Conservation (phyloP, 1,284 basidiomycete genomes). For the Lentinula novae-zelandiae region DNA sequence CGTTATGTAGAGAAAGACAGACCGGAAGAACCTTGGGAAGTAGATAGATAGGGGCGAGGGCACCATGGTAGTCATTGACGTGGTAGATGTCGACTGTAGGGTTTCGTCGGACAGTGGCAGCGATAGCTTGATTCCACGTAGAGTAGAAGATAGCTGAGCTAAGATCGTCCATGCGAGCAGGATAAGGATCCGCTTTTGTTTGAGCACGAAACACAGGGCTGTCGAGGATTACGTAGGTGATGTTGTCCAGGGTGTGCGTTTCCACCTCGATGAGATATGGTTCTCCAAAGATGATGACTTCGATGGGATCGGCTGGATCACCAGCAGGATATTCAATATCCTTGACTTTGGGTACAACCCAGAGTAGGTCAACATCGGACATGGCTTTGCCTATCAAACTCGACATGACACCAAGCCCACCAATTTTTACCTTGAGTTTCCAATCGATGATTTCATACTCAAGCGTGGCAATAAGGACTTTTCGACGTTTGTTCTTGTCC, state of each 20-base stretch:
- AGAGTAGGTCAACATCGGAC: constrained; percentile 90
- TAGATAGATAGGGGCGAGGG: constrained; percentile 85
- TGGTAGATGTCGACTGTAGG: constrained; percentile 89
- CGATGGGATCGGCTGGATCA: constrained; percentile 88
- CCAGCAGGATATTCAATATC: constrained; percentile 88
- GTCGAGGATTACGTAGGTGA: constrained; percentile 90
- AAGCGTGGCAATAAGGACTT: constrained; percentile 85
- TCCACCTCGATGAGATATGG: constrained; percentile 93
- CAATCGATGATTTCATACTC: constrained; percentile 96
- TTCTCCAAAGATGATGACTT: constrained; percentile 93
- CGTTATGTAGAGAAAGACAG: constrained; percentile 92
- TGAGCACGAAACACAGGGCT: constrained; percentile 93
- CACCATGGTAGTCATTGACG: constrained; percentile 90
- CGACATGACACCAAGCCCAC: constrained; percentile 95
- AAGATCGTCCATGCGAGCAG: constrained; percentile 93
- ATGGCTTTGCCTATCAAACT: constrained; percentile 95
- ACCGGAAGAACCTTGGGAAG: constrained; percentile 85
- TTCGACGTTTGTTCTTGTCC: constrained; percentile 82
- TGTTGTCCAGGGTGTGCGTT: constrained; percentile 88
- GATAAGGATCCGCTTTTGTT: constrained; percentile 91
- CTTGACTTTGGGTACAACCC: constrained; percentile 92
- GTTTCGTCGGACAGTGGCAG: constrained; percentile 79
- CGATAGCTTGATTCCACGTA: constrained; percentile 95
- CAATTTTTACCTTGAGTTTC: constrained; percentile 96
- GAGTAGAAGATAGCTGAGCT: constrained; percentile 96